Evolutionary conservation across 2,329 filamentous ascomycete species (phyloP).

Genomic region (Conoideocrella luteorostrata): DNA sequence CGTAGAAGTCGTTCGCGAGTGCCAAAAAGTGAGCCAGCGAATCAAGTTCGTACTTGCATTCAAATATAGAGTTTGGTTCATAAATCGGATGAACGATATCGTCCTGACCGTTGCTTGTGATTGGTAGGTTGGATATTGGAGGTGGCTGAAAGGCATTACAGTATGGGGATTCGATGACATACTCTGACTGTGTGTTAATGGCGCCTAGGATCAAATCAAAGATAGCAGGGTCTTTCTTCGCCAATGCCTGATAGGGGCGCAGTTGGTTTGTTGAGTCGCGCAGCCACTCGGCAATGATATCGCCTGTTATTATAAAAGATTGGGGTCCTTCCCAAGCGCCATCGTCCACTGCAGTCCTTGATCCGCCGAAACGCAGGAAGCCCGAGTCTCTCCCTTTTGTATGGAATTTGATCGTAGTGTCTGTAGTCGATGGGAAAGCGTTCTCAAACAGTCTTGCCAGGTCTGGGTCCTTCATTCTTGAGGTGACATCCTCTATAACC

Average conservation of each 20-base stretch:
- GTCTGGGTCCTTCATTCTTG: constrained; percentile 75
- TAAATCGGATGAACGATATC: constrained; percentile 83
- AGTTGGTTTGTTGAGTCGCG: constrained; percentile 92
- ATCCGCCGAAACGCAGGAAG: constrained; percentile 28
- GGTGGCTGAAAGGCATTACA: constrained; percentile 98
- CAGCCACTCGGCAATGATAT: constrained; percentile 90
- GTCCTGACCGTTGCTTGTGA: constrained; percentile 71
- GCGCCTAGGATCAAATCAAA: constrained; percentile 79
- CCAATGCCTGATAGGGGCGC: constrained; percentile 78
- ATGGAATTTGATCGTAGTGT: constrained; percentile 87
- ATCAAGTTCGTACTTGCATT: constrained; percentile 98
- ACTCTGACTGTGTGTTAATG: constrained; percentile 94
- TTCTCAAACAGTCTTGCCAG: constrained; percentile 92
- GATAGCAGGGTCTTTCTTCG: constrained; percentile 73
- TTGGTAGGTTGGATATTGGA: constrained; percentile 66
- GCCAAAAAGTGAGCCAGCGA: constrained; percentile 88
- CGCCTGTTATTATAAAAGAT: constrained; percentile 87
- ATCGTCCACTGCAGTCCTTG: constrained; percentile 33
- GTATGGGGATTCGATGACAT: constrained; percentile 89
- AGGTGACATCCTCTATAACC: constrained; percentile 76
- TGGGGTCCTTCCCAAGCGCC: constrained; percentile 77
- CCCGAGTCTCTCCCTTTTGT: constrained; percentile 49
- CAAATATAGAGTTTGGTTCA: constrained; percentile 79
- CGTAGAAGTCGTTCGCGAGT: constrained; percentile 78
- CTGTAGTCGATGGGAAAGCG: constrained; percentile 77